phyloP scores from a whole-genome alignment of 1,284 basidiomycete genomes.

The Ceratobasidium sp. region DNA sequence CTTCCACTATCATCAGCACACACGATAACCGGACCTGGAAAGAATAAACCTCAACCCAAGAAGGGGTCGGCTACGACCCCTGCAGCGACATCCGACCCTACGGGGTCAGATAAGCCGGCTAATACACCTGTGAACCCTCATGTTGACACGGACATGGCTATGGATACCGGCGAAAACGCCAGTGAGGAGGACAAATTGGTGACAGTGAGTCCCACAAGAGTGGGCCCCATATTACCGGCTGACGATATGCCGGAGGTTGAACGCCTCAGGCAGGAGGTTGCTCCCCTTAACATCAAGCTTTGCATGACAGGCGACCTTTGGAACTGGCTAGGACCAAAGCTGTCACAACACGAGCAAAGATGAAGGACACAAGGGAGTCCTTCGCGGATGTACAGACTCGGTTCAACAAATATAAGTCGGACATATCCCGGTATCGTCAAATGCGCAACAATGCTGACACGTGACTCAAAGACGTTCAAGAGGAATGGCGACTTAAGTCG shows the following conservation, averaged over 20 bases:
- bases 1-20: slow-evolving; percentile 12
- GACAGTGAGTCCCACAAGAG: background rate
- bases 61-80: slow-evolving; percentile 7
- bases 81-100: background rate
- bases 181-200: background rate
- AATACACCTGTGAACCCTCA: background rate
- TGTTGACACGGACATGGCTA: background rate
- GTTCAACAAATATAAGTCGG: background rate
- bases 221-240: background rate
- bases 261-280: background rate
- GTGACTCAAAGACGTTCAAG: background rate
- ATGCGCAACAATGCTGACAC: background rate
- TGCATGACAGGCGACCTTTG: background rate
- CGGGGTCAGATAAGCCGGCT: background rate
- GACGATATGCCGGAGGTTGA: background rate
- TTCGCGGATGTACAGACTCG: background rate
- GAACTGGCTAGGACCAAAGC: background rate
- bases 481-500: background rate
- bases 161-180: background rate
- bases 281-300: background rate
- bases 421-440: background rate
- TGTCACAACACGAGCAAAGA: background rate
- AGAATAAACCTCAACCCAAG: too few relatives aligned
- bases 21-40: background rate
- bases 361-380: background rate